Percentiles rank a stretch among this genome's conserved stretches.
These are phyloP conservation scores for Trichomonas gallinae DNA, from an alignment of 208 protist species.

Conservation along the genomic window DNA sequence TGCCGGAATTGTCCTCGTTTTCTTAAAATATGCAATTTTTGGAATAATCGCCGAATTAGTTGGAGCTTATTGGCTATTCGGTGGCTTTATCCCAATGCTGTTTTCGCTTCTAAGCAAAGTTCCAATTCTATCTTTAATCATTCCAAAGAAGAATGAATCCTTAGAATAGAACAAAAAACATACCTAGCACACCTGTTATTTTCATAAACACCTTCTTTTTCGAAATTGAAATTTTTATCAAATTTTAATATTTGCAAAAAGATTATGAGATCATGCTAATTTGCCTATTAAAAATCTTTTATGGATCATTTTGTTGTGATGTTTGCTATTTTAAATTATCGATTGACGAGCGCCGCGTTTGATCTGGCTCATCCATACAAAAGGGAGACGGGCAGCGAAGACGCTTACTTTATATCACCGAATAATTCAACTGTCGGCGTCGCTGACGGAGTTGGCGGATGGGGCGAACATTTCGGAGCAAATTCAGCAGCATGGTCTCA, in stretches of 20 bases:
- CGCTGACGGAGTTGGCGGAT: constrained; percentile 11
- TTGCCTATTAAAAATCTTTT: no score
- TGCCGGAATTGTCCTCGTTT: not conserved
- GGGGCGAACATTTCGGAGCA: not conserved
- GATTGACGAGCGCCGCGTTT: not conserved
- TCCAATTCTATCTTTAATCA: not conserved
- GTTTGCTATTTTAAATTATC: not conserved
- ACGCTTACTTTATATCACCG: not conserved
- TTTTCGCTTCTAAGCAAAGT: not conserved
- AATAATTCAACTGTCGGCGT: not conserved
- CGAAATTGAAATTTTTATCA: no score
- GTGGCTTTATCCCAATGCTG: not conserved
- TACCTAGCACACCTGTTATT: no score
- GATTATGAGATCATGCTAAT: no score
- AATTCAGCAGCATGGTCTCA: not conserved
- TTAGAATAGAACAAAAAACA: no score
- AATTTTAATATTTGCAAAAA: no score
- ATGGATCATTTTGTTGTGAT: no score
- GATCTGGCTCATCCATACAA: not conserved
- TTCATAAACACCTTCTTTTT: no score
- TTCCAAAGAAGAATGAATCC: not conserved
- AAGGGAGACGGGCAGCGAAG: not conserved
- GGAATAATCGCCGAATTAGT: not conserved
- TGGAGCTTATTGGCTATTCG: not conserved
- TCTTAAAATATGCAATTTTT: not conserved